Conservation (phyloP, 441 rosid genomes). For the Metrosideros polymorpha region DNA sequence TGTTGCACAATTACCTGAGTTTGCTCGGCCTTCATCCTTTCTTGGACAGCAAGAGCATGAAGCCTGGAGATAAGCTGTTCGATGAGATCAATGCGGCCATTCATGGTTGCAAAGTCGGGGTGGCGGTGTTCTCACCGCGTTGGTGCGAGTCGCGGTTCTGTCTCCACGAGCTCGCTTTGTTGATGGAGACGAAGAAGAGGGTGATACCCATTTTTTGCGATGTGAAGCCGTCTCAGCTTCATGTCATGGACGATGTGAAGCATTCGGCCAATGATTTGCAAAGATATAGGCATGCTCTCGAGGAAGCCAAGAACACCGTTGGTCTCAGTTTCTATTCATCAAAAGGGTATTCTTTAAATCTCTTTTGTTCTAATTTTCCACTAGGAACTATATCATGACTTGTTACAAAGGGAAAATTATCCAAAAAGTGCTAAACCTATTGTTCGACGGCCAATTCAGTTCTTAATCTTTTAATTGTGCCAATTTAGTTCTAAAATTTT, state of each 20-base stretch:
- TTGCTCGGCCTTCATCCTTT: conserved; percentile 34
- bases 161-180: conserved; percentile 58
- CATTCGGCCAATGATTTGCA: conserved; percentile 20
- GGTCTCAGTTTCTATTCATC: conserved; percentile 66
- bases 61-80: conserved; percentile 59
- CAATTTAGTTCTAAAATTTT: too few relatives aligned
- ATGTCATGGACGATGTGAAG: conserved; percentile 21
- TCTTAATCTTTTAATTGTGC: too few relatives aligned
- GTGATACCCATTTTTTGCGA: conserved; percentile 76
- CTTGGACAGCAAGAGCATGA: conserved; percentile 66
- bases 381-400: not conserved
- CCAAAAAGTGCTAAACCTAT: too few relatives aligned
- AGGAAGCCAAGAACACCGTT: conserved; percentile 55
- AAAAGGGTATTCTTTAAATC: conserved; percentile 31
- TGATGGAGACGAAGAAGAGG: conserved; percentile 61
- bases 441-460: too few relatives aligned
- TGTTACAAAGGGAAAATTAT: not conserved
- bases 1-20: conserved; percentile 41
- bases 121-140: conserved; percentile 66
- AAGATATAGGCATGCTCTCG: conserved; percentile 40
- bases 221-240: conserved; percentile 65
- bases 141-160: conserved; percentile 70
- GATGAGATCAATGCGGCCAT: conserved; percentile 45
- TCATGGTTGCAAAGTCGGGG: conserved; percentile 34
- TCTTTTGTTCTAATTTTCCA: not conserved